Percentiles rank a stretch among this genome's conserved stretches.
Evolutionary conservation across 495 filamentous ascomycete genomes (phyloP).

Genomic region (Tuber brumale): DNA sequence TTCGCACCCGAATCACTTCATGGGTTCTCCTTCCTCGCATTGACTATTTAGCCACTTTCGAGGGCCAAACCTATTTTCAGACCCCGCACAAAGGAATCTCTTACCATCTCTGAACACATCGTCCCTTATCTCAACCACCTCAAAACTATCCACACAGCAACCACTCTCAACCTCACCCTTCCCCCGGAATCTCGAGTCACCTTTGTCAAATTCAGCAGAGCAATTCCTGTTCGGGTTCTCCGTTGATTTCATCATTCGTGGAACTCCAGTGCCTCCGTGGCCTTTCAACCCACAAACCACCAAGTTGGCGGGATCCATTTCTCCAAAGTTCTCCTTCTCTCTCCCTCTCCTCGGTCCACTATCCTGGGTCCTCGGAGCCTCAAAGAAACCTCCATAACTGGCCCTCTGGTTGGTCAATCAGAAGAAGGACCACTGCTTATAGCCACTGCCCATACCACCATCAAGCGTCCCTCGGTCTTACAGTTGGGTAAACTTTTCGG

Average conservation of each 20-base stretch:
- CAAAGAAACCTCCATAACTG: conserved; percentile 97
- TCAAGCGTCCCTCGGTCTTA: conserved; percentile 16
- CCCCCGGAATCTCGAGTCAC: not conserved
- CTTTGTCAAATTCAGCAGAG: conserved; percentile 5
- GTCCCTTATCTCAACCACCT: not conserved
- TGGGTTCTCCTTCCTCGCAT: conserved; percentile 34
- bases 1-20: conserved; percentile 1
- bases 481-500: conserved; percentile 23
- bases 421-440: conserved; percentile 12
- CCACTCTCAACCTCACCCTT: not conserved
- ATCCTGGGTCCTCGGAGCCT: conserved; percentile 88
- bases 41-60: conserved; percentile 39
- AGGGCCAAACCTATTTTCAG: conserved; percentile 19
- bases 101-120: conserved; percentile 13
- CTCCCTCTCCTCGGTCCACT: conserved; percentile 90
- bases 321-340: conserved; percentile 68
- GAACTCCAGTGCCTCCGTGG: conserved; percentile 38
- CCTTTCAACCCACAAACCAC: conserved; percentile 48
- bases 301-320: conserved; percentile 96
- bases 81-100: conserved; percentile 11
- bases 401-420: conserved; percentile 43
- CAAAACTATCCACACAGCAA: conserved; percentile 2
- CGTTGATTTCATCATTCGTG: conserved; percentile 11
- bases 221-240: conserved; percentile 13
- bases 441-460: conserved; percentile 13